These are phyloP conservation scores for Cladorrhinum sp. DNA, from an alignment of 2,329 filamentous ascomycete genomes.

Conservation along the genomic window DNA sequence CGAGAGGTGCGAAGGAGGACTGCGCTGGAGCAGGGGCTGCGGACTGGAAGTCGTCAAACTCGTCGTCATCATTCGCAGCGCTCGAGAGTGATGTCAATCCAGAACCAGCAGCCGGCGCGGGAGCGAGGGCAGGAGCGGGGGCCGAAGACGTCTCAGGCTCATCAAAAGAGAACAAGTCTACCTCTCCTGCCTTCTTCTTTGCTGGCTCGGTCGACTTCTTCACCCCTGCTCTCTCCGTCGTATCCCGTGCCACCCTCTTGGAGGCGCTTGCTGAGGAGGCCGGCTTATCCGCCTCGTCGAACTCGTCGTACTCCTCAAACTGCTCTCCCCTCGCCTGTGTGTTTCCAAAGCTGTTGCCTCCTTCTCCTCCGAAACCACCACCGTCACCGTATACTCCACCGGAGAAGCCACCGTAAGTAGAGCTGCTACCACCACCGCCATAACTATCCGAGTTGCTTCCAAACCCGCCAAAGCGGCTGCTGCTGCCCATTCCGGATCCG, in stretches of 20 bases:
- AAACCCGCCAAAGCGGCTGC: conserved; percentile 78
- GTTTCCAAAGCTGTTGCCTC: conserved; percentile 65
- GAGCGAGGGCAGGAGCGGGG: conserved; percentile 41
- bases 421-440: conserved; percentile 40
- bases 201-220: conserved; percentile 65
- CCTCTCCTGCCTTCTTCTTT: conserved; percentile 84
- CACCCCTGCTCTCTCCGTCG: conserved; percentile 40
- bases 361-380: conserved; percentile 81
- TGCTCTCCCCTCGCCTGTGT: conserved; percentile 63
- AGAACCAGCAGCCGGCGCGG: conserved; percentile 45
- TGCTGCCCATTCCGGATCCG: conserved; percentile 60
- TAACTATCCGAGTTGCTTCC: conserved; percentile 79
- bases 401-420: conserved; percentile 56
- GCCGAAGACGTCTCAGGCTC: conserved; percentile 53
- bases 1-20: conserved; percentile 40
- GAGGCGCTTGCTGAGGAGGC: conserved; percentile 41
- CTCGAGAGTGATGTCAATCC: conserved; percentile 47
- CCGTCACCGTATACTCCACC: conserved; percentile 90
- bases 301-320: conserved; percentile 97
- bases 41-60: conserved; percentile 97
- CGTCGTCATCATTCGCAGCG: conserved; percentile 66
- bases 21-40: conserved; percentile 60
- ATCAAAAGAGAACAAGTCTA: conserved; percentile 91
- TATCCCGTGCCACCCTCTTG: conserved; percentile 48
- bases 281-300: conserved; percentile 67